phyloP scores from a whole-genome alignment of 2,329 filamentous ascomycete species.

The Verticillium klebahnii region DNA sequence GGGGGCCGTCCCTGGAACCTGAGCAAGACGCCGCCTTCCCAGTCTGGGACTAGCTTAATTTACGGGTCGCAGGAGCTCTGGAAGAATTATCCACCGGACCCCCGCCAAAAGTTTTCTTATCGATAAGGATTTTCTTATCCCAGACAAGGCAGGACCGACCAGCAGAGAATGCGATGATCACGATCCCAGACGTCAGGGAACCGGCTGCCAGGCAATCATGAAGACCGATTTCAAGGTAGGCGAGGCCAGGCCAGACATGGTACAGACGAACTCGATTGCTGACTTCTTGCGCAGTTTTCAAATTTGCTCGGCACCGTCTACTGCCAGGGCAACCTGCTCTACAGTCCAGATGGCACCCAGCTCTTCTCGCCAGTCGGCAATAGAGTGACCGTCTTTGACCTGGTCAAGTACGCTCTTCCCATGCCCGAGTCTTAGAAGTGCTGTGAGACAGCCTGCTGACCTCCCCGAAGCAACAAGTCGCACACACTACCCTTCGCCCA shows the following conservation, averaged over 20 bases:
- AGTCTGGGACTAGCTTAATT: conserved; percentile 9
- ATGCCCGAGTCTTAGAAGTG: background rate
- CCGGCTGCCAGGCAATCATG: conserved; percentile 59
- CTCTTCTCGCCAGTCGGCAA: conserved; percentile 96
- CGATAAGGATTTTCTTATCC: conserved; percentile 25
- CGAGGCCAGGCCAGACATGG: background rate
- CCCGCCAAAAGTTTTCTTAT: conserved; percentile 24
- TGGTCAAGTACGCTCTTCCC: conserved; percentile 69
- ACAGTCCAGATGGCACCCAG: conserved; percentile 92
- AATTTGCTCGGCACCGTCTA: conserved; percentile 98
- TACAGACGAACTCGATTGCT: background rate
- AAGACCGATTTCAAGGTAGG: conserved; percentile 97
- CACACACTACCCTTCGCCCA: conserved; percentile 86
- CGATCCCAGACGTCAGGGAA: conserved; percentile 5
- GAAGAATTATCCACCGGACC: conserved; percentile 29
- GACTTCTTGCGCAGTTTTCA: conserved; percentile 66
- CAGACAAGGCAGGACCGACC: background rate
- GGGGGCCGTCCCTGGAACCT: background rate
- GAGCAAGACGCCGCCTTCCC: conserved; percentile 11
- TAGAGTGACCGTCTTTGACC: conserved; percentile 89
- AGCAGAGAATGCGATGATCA: conserved; percentile 3
- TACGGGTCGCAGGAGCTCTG: conserved; percentile 9
- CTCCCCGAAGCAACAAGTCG: conserved; percentile 67
- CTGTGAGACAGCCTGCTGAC: background rate
- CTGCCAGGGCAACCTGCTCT: conserved; percentile 94